Base-by-base conservation (phyloP, 192 early-diverging fungal genomes). In the Dimargaris verticillata region DNA sequence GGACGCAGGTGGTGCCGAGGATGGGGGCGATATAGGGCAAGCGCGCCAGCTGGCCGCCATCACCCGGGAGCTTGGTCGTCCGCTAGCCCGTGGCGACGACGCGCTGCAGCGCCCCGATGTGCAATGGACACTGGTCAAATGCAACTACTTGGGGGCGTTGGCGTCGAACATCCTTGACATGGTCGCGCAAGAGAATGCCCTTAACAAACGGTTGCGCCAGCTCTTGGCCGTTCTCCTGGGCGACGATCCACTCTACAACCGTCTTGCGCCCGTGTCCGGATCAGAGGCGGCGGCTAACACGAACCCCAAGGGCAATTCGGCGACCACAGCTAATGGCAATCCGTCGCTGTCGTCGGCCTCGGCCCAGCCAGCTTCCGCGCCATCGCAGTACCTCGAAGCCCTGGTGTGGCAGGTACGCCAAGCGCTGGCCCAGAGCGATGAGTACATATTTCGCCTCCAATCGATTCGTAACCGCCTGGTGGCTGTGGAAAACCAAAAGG, bases 201-300 rank as follows among this genome's bases (percentile, higher is more conserved):
- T 59, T 11, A 59, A 59, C n/a, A n/a, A 44, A 22, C 57, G 57
- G 42, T 2, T 59, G n/a, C 57, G 57, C 14, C 57, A 43, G 18
- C 28, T 59, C 41, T 44, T 44, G 57, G 57, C 57, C 18, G 33
- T 44, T 12, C 28, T 59, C 10, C 57, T 59, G 38, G 42, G 43
- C 5, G 57, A 59, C 42, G 57, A 41, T 25, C 57, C 57, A 29
- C 25, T 29, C 10, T 55, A 33, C 28, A 55, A 10, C 2, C 47
- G 47, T 17, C 47, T 11, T 5, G 47, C 47, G 18, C 33, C 33
- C 33, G 7, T 38, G 33, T 2, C 33, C 2, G 51, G 24, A 24
- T 24, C 51, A 52, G 51, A 5, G 25, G 20, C 7, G 10, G 49
- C 13, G 18, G n/a, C n/a, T n/a, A 7, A 38, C 33, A 7, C 33